A percentile compares a stretch with the other conserved stretches of the same genome.
Conservation (phyloP, 1,284 basidiomycete genomes). For the Boletus austroedulis region DNA sequence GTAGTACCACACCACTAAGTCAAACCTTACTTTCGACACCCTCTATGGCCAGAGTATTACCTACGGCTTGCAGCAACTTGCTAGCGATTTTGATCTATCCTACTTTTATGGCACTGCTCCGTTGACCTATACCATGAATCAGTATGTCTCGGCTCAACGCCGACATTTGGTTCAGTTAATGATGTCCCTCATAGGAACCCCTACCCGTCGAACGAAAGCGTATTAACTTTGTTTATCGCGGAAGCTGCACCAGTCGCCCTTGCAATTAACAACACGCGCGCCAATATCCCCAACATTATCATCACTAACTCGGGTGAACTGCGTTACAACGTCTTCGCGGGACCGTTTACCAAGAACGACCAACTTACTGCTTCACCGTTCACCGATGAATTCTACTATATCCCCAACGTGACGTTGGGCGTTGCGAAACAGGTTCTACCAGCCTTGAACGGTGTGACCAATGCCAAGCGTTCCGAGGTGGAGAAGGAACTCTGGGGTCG, state of each 20-base stretch:
- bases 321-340: conserved; percentile 69
- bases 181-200: conserved; percentile 43
- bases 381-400: conserved; percentile 55
- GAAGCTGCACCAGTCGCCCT: conserved; percentile 58
- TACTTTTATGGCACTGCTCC: conserved; percentile 68
- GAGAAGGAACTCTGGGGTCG: conserved; percentile 45
- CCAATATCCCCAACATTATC: conserved; percentile 60
- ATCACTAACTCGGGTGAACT: conserved; percentile 73
- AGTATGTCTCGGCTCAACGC: conserved; percentile 38
- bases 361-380: conserved; percentile 72
- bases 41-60: conserved; percentile 50
- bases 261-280: conserved; percentile 58
- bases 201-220: conserved; percentile 63
- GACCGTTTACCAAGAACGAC: conserved; percentile 76
- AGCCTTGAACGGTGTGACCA: conserved; percentile 48
- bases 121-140: conserved; percentile 63
- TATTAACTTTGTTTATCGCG: conserved; percentile 60
- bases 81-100: conserved; percentile 52
- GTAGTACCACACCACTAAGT: conserved; percentile 55
- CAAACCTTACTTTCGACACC: conserved; percentile 56
- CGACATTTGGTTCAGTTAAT: not conserved
- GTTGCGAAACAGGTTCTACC: conserved; percentile 54
- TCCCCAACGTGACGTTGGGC: conserved; percentile 49
- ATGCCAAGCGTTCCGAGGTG: conserved; percentile 36
- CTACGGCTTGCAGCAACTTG: conserved; percentile 50